phyloP scores from a whole-genome alignment of 768 basidiomycete genomes.

The Heimioporus sp. region DNA sequence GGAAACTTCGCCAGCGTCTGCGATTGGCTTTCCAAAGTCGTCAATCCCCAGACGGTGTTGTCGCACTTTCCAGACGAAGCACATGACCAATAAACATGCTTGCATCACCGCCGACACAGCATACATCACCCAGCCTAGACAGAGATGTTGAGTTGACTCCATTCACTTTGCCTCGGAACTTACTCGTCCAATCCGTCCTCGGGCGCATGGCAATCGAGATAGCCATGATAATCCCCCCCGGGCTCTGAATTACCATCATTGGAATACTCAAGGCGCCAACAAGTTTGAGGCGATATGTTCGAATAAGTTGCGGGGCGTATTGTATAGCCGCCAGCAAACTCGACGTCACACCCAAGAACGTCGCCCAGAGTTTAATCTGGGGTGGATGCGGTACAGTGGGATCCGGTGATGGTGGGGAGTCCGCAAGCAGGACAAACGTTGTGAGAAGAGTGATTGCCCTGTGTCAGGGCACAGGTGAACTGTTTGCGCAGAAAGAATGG shows the following conservation, averaged over 20 bases:
- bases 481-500: neutral
- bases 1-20: neutral
- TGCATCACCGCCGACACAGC: conserved; percentile 86
- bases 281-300: conserved; percentile 74
- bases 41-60: conserved; percentile 76
- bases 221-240: conserved; percentile 87
- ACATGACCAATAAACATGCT: conserved; percentile 77
- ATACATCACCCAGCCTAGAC: conserved; percentile 74
- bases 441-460: conserved; percentile 50
- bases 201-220: conserved; percentile 75
- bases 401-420: conserved; percentile 37
- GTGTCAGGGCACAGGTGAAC: neutral
- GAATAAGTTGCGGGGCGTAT: conserved; percentile 83
- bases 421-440: conserved; percentile 60
- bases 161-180: conserved; percentile 9
- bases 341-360: conserved; percentile 81
- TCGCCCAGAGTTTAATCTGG: conserved; percentile 65
- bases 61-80: conserved; percentile 79
- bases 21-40: conserved; percentile 76
- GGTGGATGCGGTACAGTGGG: conserved; percentile 34
- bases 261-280: conserved; percentile 93
- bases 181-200: conserved; percentile 85
- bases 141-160: too few relatives aligned
- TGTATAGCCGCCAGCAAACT: conserved; percentile 78
- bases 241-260: conserved; percentile 95